A percentile compares a stretch with the other conserved stretches of the same genome.
These are phyloP conservation scores for Epichloe festucae DNA, from an alignment of 2,329 filamentous ascomycete species.

Conservation along the genomic window DNA sequence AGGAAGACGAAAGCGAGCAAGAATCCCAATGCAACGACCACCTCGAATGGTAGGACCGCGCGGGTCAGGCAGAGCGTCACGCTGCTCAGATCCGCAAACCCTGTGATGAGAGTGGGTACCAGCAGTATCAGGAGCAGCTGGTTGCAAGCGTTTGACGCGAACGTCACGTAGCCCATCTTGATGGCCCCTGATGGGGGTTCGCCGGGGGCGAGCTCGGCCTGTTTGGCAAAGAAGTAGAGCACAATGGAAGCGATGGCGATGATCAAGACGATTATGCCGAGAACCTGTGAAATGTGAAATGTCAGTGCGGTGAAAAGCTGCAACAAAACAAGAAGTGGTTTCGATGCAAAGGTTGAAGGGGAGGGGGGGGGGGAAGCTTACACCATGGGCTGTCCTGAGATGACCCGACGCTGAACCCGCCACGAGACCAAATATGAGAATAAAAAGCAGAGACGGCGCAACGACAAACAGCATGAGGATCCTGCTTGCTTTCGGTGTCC, in stretches of 20 bases:
- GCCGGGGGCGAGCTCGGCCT: background rate
- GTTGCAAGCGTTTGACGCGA: constrained; percentile 11
- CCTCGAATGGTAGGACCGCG: constrained; percentile 14
- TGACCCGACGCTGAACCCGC: constrained; percentile 12
- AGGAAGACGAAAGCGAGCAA: constrained; percentile 12
- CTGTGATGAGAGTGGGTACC: constrained; percentile 12
- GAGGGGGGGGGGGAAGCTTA: constrained; percentile 7
- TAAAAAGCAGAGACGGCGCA: constrained; percentile 12
- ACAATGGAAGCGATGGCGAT: constrained; percentile 12
- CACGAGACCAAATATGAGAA: constrained; percentile 17
- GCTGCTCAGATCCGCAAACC: constrained; percentile 17
- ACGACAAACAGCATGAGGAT: constrained; percentile 16
- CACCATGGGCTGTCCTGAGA: constrained; percentile 17
- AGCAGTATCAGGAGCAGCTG: constrained; percentile 15
- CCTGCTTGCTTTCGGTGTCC: constrained; percentile 12
- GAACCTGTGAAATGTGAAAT: constrained; percentile 10
- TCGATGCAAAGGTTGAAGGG: background rate
- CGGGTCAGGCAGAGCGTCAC: constrained; percentile 17
- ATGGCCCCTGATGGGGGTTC: background rate
- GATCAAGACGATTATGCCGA: constrained; percentile 16
- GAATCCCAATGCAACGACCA: constrained; percentile 14
- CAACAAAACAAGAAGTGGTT: no score
- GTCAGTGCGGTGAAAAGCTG: background rate
- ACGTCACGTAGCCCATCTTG: background rate
- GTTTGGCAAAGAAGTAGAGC: constrained; percentile 14